A percentile compares a stretch with the other conserved stretches of the same genome.
phyloP scores from a whole-genome alignment of 2,329 filamentous ascomycete species.

The Fusarium nodosum region DNA sequence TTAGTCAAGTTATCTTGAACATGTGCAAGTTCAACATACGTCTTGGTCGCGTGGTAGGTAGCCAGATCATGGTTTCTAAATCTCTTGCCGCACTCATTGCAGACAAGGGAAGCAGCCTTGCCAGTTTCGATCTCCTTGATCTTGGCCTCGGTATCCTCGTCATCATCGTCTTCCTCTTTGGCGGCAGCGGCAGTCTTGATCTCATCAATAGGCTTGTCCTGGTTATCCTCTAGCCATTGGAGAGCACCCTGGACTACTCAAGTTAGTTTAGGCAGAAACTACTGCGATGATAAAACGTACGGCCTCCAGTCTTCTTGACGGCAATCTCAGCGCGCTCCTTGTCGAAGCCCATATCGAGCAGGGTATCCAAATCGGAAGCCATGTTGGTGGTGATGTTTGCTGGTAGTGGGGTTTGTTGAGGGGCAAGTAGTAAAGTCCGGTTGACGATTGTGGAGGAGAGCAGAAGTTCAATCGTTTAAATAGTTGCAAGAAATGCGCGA shows the following conservation, averaged over 20 bases:
- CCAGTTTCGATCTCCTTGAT: constrained; percentile 77
- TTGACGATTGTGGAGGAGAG: not conserved
- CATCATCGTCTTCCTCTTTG: constrained; percentile 64
- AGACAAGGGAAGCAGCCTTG: constrained; percentile 85
- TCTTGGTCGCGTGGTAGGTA: constrained; percentile 91
- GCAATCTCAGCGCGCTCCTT: constrained; percentile 85
- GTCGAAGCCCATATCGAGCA: constrained; percentile 85
- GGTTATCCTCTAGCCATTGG: constrained; percentile 94
- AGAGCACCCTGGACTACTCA: constrained; percentile 85
- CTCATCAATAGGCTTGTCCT: constrained; percentile 88
- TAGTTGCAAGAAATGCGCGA: not conserved
- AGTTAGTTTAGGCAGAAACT: constrained; percentile 15
- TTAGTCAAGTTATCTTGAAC: not conserved
- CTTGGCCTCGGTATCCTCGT: constrained; percentile 63
- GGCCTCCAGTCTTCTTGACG: constrained; percentile 82
- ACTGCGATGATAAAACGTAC: constrained; percentile 63
- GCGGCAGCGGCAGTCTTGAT: constrained; percentile 68
- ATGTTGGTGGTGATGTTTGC: constrained; percentile 61
- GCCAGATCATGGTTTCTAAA: constrained; percentile 86
- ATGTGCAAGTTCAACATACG: constrained; percentile 60
- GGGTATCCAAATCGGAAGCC: constrained; percentile 70
- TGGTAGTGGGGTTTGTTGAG: constrained; percentile 45
- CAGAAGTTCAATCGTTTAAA: not conserved
- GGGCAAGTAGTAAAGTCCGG: constrained; percentile 12
- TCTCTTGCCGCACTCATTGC: constrained; percentile 94